Evolutionary conservation across 345 rosid genomes (phyloP).

Genomic region (Cochlearia excelsa): DNA sequence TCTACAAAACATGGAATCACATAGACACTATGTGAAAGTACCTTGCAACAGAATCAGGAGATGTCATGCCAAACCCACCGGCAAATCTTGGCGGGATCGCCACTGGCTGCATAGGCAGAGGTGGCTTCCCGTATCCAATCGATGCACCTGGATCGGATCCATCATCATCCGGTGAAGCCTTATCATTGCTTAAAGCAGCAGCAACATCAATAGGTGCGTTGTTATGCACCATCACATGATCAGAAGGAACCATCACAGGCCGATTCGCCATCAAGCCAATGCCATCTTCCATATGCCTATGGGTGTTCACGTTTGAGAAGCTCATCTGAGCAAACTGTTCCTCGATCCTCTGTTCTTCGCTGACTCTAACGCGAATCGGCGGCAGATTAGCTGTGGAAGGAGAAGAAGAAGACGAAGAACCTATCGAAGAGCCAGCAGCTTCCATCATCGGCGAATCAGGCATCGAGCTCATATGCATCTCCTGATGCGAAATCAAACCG

Average conservation of each 20-base stretch:
- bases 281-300: slow-evolving; percentile 42
- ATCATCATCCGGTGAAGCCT: slow-evolving; percentile 55
- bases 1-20: neutral
- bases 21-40: slow-evolving; percentile 23
- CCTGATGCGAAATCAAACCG: slow-evolving; percentile 34
- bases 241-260: slow-evolving; percentile 38
- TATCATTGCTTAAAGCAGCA: slow-evolving; percentile 29
- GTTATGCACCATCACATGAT: slow-evolving; percentile 25
- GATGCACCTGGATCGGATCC: slow-evolving; percentile 60
- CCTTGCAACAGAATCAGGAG: slow-evolving; percentile 80
- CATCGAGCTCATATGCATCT: slow-evolving; percentile 47
- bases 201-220: slow-evolving; percentile 20
- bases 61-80: slow-evolving; percentile 47
- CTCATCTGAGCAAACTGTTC: slow-evolving; percentile 62
- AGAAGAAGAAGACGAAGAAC: slow-evolving; percentile 57
- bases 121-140: slow-evolving; percentile 56
- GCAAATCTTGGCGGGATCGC: slow-evolving; percentile 44
- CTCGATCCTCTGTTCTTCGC: slow-evolving; percentile 45
- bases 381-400: slow-evolving; percentile 67
- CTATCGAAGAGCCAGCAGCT: slow-evolving; percentile 47
- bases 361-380: slow-evolving; percentile 55
- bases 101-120: slow-evolving; percentile 54
- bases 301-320: slow-evolving; percentile 39
- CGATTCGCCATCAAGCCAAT: slow-evolving; percentile 23
- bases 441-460: slow-evolving; percentile 60